Evolutionary conservation across 2,329 filamentous ascomycete species (phyloP), one percentile per base, ranked within the genome.

Genomic region (Alternaria consortialis): DNA sequence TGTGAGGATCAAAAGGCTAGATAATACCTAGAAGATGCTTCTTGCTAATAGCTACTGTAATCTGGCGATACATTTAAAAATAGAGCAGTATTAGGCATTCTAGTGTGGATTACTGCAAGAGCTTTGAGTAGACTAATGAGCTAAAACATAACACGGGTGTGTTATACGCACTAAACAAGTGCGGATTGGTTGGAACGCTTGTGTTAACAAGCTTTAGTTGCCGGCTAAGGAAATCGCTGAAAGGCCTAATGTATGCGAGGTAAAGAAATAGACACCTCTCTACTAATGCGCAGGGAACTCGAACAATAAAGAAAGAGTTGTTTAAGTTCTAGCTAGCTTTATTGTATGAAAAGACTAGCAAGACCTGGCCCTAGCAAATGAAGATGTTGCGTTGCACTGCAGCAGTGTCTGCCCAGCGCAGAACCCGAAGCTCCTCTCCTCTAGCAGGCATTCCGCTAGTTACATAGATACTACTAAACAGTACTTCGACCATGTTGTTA

Each of bases 221-320:
- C 15, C 47, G 32, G 55, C 48, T 59, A 23, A 59, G 23, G 42
- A 48, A 43, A 27, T 50, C 15, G 50, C 42, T 42, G 42, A 58
- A 58, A 12, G 42, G 56, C 25, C 56, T 40, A 36, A 54, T 54
- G 43, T 54, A 59, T 17, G 50, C 56, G 27, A 58, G 50, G 42
- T 58, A 53, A 15, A 58, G 50, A 36, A 53, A 53, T 17, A 47
- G 29, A 40, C 37, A 27, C 23, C 40, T 44, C 32, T 58, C 31
- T n/a, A 58, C 47, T 20, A 20, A n/a, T 13, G 55, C 8, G 23
- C 55, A 58, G 23, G 47, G 55, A 37, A 58, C 55, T 17, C 39
- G 40, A 58, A 58, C 56, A 48, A 53, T 31, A 23, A 31, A 58
- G 37, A 58, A 58, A 29, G 32, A 39, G n/a, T 39, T 39, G 36